A percentile compares a stretch with the other conserved stretches of the same genome.
These are phyloP conservation scores for Agaricus sinodeliciosus DNA, from an alignment of 768 basidiomycete species.

Conservation along the genomic window DNA sequence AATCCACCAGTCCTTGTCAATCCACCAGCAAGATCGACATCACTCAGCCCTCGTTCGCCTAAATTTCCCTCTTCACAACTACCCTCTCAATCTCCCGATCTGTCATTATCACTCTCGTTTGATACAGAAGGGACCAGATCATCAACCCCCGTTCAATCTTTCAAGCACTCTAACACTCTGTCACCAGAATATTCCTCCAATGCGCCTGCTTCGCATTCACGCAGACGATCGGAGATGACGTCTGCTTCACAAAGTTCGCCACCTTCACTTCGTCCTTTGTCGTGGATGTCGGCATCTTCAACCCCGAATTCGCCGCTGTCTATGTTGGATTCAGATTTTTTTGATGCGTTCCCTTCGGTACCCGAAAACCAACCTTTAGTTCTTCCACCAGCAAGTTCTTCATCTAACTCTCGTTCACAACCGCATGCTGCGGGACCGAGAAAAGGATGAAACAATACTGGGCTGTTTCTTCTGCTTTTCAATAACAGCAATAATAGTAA, in stretches of 20 bases:
- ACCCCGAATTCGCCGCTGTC: slow-evolving; percentile 35
- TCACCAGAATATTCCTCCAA: slow-evolving; percentile 11
- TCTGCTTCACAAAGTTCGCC: background rate
- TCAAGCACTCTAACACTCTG: background rate
- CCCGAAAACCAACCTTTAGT: slow-evolving; percentile 39
- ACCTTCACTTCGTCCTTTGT: slow-evolving; percentile 26
- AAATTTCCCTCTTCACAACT: background rate
- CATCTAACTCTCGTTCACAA: background rate
- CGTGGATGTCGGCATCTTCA: slow-evolving; percentile 42
- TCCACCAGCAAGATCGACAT: background rate
- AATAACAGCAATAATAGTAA: no score
- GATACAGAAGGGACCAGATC: background rate
- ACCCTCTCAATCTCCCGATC: background rate
- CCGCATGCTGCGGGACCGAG: background rate
- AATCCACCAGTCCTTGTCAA: background rate
- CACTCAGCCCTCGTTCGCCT: background rate
- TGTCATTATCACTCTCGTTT: background rate
- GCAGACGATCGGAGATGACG: background rate
- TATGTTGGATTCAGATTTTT: slow-evolving; percentile 51
- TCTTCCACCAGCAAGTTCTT: background rate
- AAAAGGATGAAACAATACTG: no score
- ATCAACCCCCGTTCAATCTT: background rate
- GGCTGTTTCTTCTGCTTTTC: background rate
- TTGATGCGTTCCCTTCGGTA: slow-evolving; percentile 70
- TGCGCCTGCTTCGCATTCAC: background rate